Percentiles rank a stretch among this genome's conserved stretches.
These are phyloP conservation scores for Lactarius pseudohatsudake DNA, from an alignment of 768 basidiomycete genomes.

Conservation along the genomic window DNA sequence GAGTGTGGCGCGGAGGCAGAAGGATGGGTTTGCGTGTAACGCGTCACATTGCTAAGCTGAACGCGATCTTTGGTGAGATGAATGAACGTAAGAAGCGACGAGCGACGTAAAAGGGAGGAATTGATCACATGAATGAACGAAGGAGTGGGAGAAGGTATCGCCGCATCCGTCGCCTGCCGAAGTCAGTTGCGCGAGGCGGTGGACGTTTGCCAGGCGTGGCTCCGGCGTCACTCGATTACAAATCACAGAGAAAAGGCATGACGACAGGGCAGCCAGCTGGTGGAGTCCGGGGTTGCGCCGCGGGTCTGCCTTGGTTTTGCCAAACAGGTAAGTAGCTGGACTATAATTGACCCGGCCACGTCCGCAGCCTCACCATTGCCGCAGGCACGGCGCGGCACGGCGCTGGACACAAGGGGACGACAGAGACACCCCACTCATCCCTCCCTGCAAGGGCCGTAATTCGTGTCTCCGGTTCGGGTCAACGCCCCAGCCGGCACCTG, in stretches of 20 bases:
- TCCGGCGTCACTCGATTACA: not conserved
- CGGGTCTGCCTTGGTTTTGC: not conserved
- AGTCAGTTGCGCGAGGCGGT: slow-evolving; percentile 2
- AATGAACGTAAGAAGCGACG: not conserved
- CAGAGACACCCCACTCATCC: not conserved
- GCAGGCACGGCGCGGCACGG: not conserved
- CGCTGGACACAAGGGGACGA: not conserved
- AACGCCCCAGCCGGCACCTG: not conserved
- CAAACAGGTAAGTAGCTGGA: not conserved
- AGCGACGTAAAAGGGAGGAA: not conserved
- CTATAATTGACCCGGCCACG: not conserved
- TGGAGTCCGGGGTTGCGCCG: not conserved
- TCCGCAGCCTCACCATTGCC: not conserved
- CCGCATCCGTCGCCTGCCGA: not conserved
- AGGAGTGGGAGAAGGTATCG: not conserved
- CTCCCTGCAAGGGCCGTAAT: not conserved
- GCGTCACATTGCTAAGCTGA: not conserved
- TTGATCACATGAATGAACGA: slow-evolving; percentile 2
- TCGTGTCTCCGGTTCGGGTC: not conserved
- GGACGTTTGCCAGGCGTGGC: not conserved
- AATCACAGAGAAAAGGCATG: not conserved
- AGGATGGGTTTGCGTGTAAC: not conserved
- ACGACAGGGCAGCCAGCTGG: not conserved
- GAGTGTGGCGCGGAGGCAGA: not conserved
- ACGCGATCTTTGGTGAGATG: not conserved